A percentile compares a stretch with the other conserved stretches of the same genome.
Conservation (phyloP, 306 rosid genomes). For the Macrotyloma uniflorum region DNA sequence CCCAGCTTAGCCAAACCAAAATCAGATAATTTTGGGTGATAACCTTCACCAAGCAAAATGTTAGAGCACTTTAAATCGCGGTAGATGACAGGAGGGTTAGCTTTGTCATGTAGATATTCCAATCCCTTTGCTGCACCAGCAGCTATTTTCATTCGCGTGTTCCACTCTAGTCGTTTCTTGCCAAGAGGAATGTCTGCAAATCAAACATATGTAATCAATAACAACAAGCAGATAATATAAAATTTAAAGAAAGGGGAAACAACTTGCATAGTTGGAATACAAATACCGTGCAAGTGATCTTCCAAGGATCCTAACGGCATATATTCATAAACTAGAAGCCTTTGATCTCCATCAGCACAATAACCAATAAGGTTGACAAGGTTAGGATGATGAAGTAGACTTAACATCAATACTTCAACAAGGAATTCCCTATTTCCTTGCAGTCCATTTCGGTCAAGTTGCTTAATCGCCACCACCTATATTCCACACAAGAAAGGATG, state of each 20-base stretch:
- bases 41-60: constrained; percentile 88
- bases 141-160: constrained; percentile 89
- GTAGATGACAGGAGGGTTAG: constrained; percentile 93
- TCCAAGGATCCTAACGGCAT: constrained; percentile 92
- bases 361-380: constrained; percentile 93
- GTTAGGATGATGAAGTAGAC: constrained; percentile 92
- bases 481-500: constrained; percentile 39
- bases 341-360: constrained; percentile 99
- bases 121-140: constrained; percentile 94
- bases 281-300: constrained; percentile 86
- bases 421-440: constrained; percentile 98
- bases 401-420: constrained; percentile 93
- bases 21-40: constrained; percentile 91
- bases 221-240: background rate
- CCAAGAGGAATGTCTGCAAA: constrained; percentile 73
- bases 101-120: constrained; percentile 93
- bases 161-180: constrained; percentile 82
- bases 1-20: constrained; percentile 97
- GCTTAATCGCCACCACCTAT: constrained; percentile 96
- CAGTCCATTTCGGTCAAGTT: constrained; percentile 90
- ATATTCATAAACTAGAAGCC: constrained; percentile 94
- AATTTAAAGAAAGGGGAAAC: background rate
- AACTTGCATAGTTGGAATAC: constrained; percentile 13
- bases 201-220: constrained; percentile 37
- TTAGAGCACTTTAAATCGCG: constrained; percentile 93